These are phyloP conservation scores for Periconia digitata DNA, from an alignment of 2,329 filamentous ascomycete genomes.

Conservation along the genomic window DNA sequence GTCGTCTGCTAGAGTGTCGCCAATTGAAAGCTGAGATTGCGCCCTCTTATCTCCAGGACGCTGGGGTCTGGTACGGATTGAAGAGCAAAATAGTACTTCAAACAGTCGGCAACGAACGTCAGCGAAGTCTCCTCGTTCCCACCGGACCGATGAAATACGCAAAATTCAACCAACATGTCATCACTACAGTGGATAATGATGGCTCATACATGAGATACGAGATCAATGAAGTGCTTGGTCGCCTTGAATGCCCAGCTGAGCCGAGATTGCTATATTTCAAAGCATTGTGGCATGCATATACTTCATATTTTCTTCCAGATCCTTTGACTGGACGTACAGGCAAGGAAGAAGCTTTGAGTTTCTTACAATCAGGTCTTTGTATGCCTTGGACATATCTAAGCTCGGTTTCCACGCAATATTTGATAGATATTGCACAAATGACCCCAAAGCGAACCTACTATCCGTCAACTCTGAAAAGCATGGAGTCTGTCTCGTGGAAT, in stretches of 20 bases:
- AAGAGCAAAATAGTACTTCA: conserved; percentile 60
- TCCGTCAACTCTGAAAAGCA: conserved; percentile 22
- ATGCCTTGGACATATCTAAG: conserved; percentile 40
- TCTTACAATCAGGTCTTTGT: conserved; percentile 53
- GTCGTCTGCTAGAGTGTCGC: conserved; percentile 47
- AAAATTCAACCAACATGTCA: conserved; percentile 47
- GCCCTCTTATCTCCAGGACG: conserved; percentile 53
- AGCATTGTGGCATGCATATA: conserved; percentile 62
- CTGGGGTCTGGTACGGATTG: conserved; percentile 63
- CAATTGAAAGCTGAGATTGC: conserved; percentile 59
- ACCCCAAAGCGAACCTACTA: conserved; percentile 41
- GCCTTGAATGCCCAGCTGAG: conserved; percentile 61
- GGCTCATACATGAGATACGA: conserved; percentile 53
- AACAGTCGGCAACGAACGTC: conserved; percentile 42
- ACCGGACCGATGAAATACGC: conserved; percentile 42
- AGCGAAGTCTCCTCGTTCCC: conserved; percentile 58
- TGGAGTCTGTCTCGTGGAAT: conserved; percentile 39
- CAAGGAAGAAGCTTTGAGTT: conserved; percentile 59
- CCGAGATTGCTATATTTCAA: conserved; percentile 58
- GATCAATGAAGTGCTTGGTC: conserved; percentile 58
- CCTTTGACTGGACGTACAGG: conserved; percentile 61
- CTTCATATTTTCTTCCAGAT: conserved; percentile 61
- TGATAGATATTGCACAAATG: conserved; percentile 35
- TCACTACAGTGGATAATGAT: conserved; percentile 39
- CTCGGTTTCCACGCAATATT: background rate